These are phyloP conservation scores for Meripilus lineatus DNA, from an alignment of 1,284 basidiomycete genomes.

Conservation along the genomic window DNA sequence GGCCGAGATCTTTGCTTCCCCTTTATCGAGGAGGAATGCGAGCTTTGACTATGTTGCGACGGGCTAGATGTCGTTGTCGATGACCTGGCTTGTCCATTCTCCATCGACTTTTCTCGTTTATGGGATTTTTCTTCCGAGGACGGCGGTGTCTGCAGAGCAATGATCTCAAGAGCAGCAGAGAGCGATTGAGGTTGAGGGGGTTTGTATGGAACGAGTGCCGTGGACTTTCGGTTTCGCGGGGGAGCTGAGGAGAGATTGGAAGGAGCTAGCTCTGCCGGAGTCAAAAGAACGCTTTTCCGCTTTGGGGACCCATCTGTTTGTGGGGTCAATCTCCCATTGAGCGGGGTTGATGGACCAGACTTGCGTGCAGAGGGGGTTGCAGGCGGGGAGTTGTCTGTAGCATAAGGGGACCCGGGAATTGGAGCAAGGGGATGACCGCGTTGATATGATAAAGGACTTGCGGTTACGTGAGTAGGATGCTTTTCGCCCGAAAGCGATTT, in stretches of 20 bases:
- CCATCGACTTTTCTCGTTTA: not conserved
- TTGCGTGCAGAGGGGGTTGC: constrained; percentile 14
- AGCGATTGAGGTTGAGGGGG: constrained; percentile 34
- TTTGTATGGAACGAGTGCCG: constrained; percentile 21
- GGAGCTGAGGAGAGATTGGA: too few species aligned
- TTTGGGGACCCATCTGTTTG: constrained; percentile 2
- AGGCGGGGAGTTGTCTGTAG: constrained; percentile 38
- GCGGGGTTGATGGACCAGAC: too few species aligned
- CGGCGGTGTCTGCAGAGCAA: constrained; percentile 12
- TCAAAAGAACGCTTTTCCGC: not conserved
- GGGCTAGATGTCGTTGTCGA: too few species aligned
- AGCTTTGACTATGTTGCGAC: not conserved
- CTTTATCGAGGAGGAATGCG: not conserved
- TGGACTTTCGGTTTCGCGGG: constrained; percentile 15
- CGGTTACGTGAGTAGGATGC: constrained; percentile 12
- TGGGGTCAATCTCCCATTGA: constrained; percentile 5
- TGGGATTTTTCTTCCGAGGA: not conserved
- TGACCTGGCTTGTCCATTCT: too few species aligned
- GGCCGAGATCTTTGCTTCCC: not conserved
- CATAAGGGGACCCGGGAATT: constrained; percentile 56
- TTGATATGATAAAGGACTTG: constrained; percentile 25
- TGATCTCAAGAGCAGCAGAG: constrained; percentile 35
- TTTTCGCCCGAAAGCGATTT: constrained; percentile 16
- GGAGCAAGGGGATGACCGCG: constrained; percentile 44
- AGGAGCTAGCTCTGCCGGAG: constrained; percentile 4